A percentile compares a stretch with the other conserved stretches of the same genome.
phyloP scores from a whole-genome alignment of 2,329 filamentous ascomycete species.

The Colletotrichum sp. region DNA sequence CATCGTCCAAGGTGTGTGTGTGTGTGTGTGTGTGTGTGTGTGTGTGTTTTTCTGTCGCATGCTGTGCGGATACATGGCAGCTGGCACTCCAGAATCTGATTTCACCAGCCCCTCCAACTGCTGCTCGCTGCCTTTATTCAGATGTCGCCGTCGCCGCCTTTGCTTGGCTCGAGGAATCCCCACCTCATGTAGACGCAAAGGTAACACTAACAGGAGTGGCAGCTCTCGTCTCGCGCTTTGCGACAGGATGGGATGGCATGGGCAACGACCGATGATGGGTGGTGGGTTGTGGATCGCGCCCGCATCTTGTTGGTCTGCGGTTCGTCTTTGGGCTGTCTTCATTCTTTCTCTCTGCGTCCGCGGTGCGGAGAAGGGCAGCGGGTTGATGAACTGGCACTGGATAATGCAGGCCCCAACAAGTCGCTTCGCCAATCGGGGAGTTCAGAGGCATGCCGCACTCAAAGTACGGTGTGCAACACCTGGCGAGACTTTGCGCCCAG shows the following conservation, averaged over 20 bases:
- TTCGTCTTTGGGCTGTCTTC: background rate
- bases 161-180: background rate
- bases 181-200: background rate
- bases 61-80: background rate
- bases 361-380: background rate
- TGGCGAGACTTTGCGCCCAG: conserved; percentile 19
- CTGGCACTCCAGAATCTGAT: background rate
- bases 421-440: conserved; percentile 18
- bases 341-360: background rate
- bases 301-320: background rate
- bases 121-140: background rate
- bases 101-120: background rate
- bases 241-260: conserved; percentile 6
- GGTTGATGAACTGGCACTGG: conserved; percentile 17
- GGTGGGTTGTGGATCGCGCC: conserved; percentile 4
- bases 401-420: conserved; percentile 18
- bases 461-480: conserved; percentile 22
- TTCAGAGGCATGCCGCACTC: conserved; percentile 9
- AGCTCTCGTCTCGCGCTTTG: conserved; percentile 4
- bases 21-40: background rate
- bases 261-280: background rate
- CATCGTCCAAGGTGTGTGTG: background rate
- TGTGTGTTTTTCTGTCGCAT: background rate
- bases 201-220: background rate
- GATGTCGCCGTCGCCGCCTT: background rate